These are phyloP conservation scores for Microcos paniculata DNA, from an alignment of 345 rosid genomes.

Conservation along the genomic window DNA sequence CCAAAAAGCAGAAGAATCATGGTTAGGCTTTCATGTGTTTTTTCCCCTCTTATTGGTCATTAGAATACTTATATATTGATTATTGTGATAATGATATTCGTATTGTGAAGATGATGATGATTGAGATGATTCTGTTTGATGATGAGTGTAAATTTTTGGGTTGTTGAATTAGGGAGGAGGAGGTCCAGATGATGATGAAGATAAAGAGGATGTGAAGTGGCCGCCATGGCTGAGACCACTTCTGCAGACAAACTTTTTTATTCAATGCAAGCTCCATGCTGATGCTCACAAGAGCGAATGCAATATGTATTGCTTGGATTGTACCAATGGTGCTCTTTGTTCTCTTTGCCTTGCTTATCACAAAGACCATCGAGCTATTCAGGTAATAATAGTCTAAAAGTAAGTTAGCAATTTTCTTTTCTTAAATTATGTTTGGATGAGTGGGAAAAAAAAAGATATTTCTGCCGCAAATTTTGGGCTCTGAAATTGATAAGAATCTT, in stretches of 20 bases:
- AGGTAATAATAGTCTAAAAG: slow-evolving; percentile 27
- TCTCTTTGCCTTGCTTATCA: slow-evolving; percentile 54
- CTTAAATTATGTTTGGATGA: background rate
- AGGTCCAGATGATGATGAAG: slow-evolving; percentile 44
- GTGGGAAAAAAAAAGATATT: too few species aligned
- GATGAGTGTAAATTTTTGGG: background rate
- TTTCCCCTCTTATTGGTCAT: background rate
- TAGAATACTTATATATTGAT: background rate
- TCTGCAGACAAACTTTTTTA: slow-evolving; percentile 50
- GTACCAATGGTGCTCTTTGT: slow-evolving; percentile 57
- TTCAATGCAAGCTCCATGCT: slow-evolving; percentile 53
- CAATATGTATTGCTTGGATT: slow-evolving; percentile 65
- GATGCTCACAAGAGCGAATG: slow-evolving; percentile 68
- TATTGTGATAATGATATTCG: background rate
- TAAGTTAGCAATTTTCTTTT: background rate
- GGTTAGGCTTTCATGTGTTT: slow-evolving; percentile 24
- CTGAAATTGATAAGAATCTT: too few species aligned
- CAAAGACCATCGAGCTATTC: slow-evolving; percentile 53
- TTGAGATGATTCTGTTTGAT: background rate
- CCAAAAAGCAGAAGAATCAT: slow-evolving; percentile 58
- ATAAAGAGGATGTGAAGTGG: slow-evolving; percentile 38
- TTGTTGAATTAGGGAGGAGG: slow-evolving; percentile 43
- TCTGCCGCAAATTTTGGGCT: background rate
- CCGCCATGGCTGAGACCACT: slow-evolving; percentile 66
- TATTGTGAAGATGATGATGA: background rate